These are phyloP conservation scores for Lasiosphaeria hispida DNA, from an alignment of 495 filamentous ascomycete species.

Conservation along the genomic window DNA sequence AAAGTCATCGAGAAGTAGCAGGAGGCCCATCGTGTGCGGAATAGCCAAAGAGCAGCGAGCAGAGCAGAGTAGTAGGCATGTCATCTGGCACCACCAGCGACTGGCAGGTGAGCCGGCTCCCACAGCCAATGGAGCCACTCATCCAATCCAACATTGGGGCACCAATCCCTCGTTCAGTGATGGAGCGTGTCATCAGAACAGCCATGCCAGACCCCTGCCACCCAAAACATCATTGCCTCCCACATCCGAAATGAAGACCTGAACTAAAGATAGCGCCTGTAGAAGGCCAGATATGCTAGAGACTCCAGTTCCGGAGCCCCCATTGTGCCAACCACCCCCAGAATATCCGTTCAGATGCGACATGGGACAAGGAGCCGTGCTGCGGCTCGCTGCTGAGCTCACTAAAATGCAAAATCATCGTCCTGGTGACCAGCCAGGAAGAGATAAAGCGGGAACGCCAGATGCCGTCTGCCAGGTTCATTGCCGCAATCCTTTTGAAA, in stretches of 20 bases:
- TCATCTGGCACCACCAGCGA: conserved; percentile 23
- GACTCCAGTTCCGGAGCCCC: not conserved
- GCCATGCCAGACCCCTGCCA: too few relatives aligned
- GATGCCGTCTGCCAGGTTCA: conserved; percentile 19
- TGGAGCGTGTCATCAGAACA: too few relatives aligned
- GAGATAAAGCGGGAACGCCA: conserved; percentile 19
- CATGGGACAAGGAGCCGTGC: conserved; percentile 5
- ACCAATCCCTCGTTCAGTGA: too few relatives aligned
- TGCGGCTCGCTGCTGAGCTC: conserved; percentile 37
- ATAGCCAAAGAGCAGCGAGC: conserved; percentile 30
- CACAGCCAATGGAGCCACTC: conserved; percentile 16
- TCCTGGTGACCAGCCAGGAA: conserved; percentile 33
- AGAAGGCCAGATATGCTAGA: too few relatives aligned
- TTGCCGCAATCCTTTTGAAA: conserved; percentile 18
- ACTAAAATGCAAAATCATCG: conserved; percentile 20
- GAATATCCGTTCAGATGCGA: conserved; percentile 13
- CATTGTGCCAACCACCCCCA: conserved; percentile 4
- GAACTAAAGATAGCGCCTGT: too few relatives aligned
- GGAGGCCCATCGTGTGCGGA: conserved; percentile 4
- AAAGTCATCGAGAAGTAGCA: not conserved
- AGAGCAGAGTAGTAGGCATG: conserved; percentile 38
- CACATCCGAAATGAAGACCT: too few relatives aligned
- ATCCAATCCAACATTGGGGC: too few relatives aligned
- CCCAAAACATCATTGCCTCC: too few relatives aligned
- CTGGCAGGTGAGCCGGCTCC: conserved; percentile 28